phyloP scores from a whole-genome alignment of 2,329 filamentous ascomycete genomes.

The Triangularia verruculosa region DNA sequence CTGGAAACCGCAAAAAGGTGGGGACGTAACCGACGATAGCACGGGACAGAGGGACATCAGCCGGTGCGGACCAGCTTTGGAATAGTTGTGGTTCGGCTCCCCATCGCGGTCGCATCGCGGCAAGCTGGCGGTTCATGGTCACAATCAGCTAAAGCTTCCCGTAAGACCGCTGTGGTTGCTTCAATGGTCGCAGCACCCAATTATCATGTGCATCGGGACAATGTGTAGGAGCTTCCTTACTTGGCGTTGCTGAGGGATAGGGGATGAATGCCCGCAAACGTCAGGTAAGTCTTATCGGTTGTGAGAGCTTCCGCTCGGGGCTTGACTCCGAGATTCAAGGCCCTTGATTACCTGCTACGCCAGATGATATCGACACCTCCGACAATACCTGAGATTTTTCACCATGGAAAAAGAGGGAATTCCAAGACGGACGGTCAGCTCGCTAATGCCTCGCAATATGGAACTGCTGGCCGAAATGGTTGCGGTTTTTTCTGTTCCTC shows the following conservation, averaged over 20 bases:
- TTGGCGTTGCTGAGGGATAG: too few relatives aligned
- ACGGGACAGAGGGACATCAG: conserved; percentile 20
- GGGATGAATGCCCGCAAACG: too few relatives aligned
- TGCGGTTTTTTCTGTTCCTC: background rate
- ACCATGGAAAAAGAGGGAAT: background rate
- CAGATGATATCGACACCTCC: too few relatives aligned
- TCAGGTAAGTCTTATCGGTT: too few relatives aligned
- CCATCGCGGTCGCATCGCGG: conserved; percentile 17
- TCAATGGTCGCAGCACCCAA: conserved; percentile 27
- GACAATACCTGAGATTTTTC: background rate
- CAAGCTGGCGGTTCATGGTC: background rate
- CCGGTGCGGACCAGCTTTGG: conserved; percentile 20
- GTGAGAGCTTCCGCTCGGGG: background rate
- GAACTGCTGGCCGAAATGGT: conserved; percentile 5
- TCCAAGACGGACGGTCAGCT: background rate
- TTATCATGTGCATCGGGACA: conserved; percentile 27
- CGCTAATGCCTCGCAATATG: conserved; percentile 9
- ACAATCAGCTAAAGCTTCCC: background rate
- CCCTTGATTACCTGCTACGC: too few relatives aligned
- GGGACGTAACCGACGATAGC: conserved; percentile 15
- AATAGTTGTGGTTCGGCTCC: conserved; percentile 25
- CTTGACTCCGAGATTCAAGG: too few relatives aligned
- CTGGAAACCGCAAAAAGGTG: conserved; percentile 5
- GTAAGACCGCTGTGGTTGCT: conserved; percentile 12
- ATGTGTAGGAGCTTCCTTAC: too few relatives aligned